phyloP scores from a whole-genome alignment of 495 filamentous ascomycete species.

The Glonium stellatum region DNA sequence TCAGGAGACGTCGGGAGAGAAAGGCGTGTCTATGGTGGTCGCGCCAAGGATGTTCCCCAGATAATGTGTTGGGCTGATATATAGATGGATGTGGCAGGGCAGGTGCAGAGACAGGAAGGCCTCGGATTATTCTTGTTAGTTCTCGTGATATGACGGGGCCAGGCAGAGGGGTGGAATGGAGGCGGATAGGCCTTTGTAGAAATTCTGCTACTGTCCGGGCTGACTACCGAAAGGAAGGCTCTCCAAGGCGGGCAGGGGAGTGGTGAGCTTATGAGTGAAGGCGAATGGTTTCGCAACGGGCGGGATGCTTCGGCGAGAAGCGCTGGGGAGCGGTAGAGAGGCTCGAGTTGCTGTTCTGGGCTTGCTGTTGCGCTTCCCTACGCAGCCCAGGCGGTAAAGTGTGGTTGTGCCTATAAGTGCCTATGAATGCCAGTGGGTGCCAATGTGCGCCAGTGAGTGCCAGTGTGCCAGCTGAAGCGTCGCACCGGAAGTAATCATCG shows the following conservation, averaged over 20 bases:
- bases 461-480: not conserved
- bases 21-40: not conserved
- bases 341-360: not conserved
- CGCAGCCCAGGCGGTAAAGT: not conserved
- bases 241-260: not conserved
- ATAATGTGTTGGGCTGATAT: not conserved
- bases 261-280: not conserved
- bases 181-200: not conserved
- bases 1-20: slow-evolving; percentile 23
- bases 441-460: not conserved
- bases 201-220: not conserved
- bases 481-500: not conserved
- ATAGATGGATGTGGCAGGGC: not conserved
- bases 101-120: not conserved
- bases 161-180: not conserved
- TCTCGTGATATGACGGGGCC: not conserved
- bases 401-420: too few species aligned
- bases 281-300: not conserved
- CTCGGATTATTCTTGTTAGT: not conserved
- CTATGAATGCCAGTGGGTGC: too few species aligned
- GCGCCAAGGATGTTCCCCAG: not conserved
- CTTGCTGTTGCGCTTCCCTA: not conserved
- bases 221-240: not conserved
- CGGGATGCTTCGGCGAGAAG: not conserved
- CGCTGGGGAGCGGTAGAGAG: not conserved